Evolutionary conservation across 306 rosid species (phyloP), one percentile per base, ranked within the genome.

Genomic region (Arachis stenosperma): DNA sequence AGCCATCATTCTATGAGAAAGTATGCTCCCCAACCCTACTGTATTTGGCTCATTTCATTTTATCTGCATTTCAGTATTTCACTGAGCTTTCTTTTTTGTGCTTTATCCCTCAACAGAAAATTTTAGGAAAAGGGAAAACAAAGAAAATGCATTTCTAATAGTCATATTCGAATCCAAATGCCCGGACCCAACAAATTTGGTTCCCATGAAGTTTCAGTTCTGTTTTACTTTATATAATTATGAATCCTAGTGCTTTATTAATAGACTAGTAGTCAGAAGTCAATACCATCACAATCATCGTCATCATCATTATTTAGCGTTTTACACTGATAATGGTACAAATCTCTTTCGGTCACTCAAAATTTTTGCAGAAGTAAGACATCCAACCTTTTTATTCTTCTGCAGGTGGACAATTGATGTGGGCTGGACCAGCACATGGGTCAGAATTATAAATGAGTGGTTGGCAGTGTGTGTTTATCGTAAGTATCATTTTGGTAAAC

Each of bases 401-500:
- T 65, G 77, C 86, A 91, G 99, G 81, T 94, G 96, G 97, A 94
- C 99, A 39, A 88, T 94, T 78, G 99, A 94, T 66, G 99, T 94
- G 44, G 99, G 99, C 9, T 94, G 99, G 99, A 90, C 99, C 67
- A 94, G 99, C 87, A 91, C 97, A 43, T 94, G 99, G 99, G 99
- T 94, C 84, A 88, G 92, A 84, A 90, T 91, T 53, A 91, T 94
- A 8, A 94, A 94, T 66, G 99, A 94, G 81, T 94, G 97, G 99
- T 83, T 94, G 36, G 99, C 97, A 6, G 99, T 94, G 80, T 94
- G 93, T 78, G 93, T 94, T 15, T 91, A 90, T 79, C 65, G 99
- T 94, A 87, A 89, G 96, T 80, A 65, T 12, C 37, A 2, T 27
- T 41, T 12, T 33, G 6, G 29, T 42, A 46, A 75, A 57, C 44